Evolutionary conservation across 2,329 filamentous ascomycete species (phyloP), one percentile per base, ranked within the genome.

Genomic region (Verticillium isaacii): DNA sequence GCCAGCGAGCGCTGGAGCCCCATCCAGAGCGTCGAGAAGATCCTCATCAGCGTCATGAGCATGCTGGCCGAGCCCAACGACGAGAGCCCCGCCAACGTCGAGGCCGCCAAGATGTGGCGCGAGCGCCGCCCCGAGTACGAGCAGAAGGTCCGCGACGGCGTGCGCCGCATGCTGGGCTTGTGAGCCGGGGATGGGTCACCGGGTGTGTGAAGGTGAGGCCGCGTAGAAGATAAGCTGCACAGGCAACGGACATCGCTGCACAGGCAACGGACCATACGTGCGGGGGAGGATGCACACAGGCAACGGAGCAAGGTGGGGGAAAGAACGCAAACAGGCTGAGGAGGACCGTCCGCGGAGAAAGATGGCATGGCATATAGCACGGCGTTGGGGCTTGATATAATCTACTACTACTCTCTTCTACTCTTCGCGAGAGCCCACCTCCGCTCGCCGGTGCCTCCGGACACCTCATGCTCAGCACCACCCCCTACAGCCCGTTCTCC

Each of bases 21-120:
- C 14, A 97, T 98, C 65, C 95, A 98, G 80, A 95, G 90, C 63
- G 94, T 97, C 68, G 95, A 98, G 79, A 98, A 97, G 82, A 98
- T 98, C 68, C 82, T 98, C 68, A 93, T 98, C 62, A 93, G 89
- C 57, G 94, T 98, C 64, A 98, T 98, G 90, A 97, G 92, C 77
- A 98, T 98, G 93, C 85, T 98, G 56, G 93, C 93, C 1, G 93
- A 97, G 78, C 93, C 94, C 63, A 98, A 98, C 76, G 94, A 98
- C 73, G 94, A 98, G 83, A 95, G 90, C 66, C 94, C 94, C 0
- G 94, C 94, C 62, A 98, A 98, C 72, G 91, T 98, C 52, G 94
- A 98, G 79, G 94, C 94, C 1, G 94, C 93, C 62, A 92, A 95
- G 80, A 92, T 97, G 90, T 98, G 94, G 93, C 85, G 94, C 65